phyloP scores from a whole-genome alignment of 805 yeast species.

The Kluyveromyces dobzhanskii region DNA sequence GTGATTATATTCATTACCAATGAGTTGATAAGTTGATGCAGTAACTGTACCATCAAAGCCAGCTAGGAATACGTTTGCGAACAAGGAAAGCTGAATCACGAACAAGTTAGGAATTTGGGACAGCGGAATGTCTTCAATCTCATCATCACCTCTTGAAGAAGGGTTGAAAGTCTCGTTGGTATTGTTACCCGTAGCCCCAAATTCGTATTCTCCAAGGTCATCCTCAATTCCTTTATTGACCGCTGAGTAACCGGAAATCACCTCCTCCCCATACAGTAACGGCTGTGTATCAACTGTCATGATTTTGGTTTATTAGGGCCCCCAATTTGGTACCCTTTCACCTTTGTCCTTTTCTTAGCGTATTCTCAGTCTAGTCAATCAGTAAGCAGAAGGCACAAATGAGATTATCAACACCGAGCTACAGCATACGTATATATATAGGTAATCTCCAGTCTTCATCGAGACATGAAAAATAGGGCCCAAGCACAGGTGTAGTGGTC shows the following conservation, averaged over 20 bases:
- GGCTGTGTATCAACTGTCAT: not conserved
- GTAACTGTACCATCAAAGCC: slow-evolving; percentile 56
- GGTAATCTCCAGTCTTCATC: too few relatives aligned
- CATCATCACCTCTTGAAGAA: too few relatives aligned
- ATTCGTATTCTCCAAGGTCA: not conserved
- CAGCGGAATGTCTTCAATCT: not conserved
- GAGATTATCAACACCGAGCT: too few relatives aligned
- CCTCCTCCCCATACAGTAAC: not conserved
- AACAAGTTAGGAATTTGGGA: not conserved
- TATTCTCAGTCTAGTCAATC: too few relatives aligned
- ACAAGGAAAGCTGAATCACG: slow-evolving; percentile 22
- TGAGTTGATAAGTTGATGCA: slow-evolving; percentile 47
- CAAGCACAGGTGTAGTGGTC: too few relatives aligned
- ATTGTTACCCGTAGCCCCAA: not conserved
- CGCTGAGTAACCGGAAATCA: not conserved
- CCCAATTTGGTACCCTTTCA: too few relatives aligned
- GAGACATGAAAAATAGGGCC: too few relatives aligned
- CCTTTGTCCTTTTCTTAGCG: too few relatives aligned
- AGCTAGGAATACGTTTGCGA: slow-evolving; percentile 42
- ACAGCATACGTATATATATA: too few relatives aligned
- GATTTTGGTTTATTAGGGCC: too few relatives aligned
- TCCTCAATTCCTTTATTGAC: not conserved
- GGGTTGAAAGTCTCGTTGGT: not conserved
- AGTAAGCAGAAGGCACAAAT: too few relatives aligned
- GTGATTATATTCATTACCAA: slow-evolving; percentile 51